Percentiles rank a stretch among this genome's conserved stretches.
phyloP scores from a whole-genome alignment of 1,284 basidiomycete species.

The Papiliotrema laurentii region DNA sequence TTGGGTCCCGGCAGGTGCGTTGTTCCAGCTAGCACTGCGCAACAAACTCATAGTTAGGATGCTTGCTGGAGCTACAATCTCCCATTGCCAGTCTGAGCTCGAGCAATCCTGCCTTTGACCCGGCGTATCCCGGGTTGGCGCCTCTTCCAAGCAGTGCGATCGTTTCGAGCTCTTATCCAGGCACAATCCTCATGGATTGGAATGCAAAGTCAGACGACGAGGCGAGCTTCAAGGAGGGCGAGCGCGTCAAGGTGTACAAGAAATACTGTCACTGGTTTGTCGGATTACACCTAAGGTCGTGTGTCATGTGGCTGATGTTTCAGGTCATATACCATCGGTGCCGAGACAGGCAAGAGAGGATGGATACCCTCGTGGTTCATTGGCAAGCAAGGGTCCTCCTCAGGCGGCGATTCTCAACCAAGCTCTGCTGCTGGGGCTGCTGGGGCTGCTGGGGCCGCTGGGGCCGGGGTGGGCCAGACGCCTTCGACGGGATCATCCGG shows the following conservation, averaged over 20 bases:
- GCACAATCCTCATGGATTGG: slow-evolving; percentile 92
- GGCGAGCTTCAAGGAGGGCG: slow-evolving; percentile 77
- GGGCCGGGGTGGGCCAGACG: neutral
- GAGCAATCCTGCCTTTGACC: slow-evolving; percentile 12
- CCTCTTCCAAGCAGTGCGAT: slow-evolving; percentile 83
- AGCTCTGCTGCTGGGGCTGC: slow-evolving; percentile 2
- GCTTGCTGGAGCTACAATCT: slow-evolving; percentile 84
- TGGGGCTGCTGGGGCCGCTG: neutral
- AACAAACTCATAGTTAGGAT: slow-evolving; percentile 52
- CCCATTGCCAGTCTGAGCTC: slow-evolving; percentile 54
- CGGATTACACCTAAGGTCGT: slow-evolving; percentile 3
- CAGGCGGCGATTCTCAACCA: neutral
- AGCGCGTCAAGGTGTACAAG: slow-evolving; percentile 87
- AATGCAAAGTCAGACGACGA: slow-evolving; percentile 85
- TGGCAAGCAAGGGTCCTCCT: slow-evolving; percentile 25
- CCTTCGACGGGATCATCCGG: neutral
- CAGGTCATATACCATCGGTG: slow-evolving; percentile 57
- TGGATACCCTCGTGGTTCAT: slow-evolving; percentile 69
- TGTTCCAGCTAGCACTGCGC: slow-evolving; percentile 10
- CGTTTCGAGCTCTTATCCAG: slow-evolving; percentile 88
- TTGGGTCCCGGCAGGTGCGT: slow-evolving; percentile 72
- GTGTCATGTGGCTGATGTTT: slow-evolving; percentile 45
- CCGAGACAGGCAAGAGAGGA: slow-evolving; percentile 78
- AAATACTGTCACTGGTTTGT: slow-evolving; percentile 97
- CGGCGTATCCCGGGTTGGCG: slow-evolving; percentile 36